Percentiles rank a stretch among this genome's conserved stretches.
These are phyloP conservation scores for Bidens hawaiensis DNA, from an alignment of 140 eudicot species.

Conservation along the genomic window DNA sequence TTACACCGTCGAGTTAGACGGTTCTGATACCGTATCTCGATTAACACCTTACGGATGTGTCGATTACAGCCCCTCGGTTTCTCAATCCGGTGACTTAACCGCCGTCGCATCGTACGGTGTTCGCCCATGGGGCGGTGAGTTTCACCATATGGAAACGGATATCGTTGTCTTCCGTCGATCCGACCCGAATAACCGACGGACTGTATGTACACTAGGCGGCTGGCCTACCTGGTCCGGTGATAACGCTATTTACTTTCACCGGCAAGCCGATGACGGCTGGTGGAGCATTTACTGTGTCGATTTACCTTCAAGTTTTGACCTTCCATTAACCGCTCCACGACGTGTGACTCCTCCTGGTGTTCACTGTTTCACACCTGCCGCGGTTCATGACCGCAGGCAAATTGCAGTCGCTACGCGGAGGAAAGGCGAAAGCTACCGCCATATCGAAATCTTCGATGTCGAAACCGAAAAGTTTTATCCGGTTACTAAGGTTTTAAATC, in stretches of 20 bases:
- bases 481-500: constrained; percentile 48
- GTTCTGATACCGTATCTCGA: constrained; percentile 13
- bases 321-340: constrained; percentile 24
- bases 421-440: constrained; percentile 41
- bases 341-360: constrained; percentile 84
- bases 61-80: constrained; percentile 74
- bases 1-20: constrained; percentile 32
- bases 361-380: constrained; percentile 82
- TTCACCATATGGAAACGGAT: constrained; percentile 56
- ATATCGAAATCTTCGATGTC: constrained; percentile 65
- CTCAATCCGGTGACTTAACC: constrained; percentile 45
- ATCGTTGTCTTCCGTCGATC: constrained; percentile 47
- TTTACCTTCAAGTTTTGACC: constrained; percentile 19
- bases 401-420: constrained; percentile 74
- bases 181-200: constrained; percentile 38
- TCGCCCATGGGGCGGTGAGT: constrained; percentile 72
- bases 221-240: constrained; percentile 89
- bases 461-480: constrained; percentile 42
- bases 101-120: constrained; percentile 74
- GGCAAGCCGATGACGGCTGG: constrained; percentile 84
- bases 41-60: constrained; percentile 51
- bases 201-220: constrained; percentile 54
- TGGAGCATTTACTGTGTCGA: constrained; percentile 71
- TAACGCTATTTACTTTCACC: constrained; percentile 57
- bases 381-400: constrained; percentile 28